Evolutionary conservation across 2,329 filamentous ascomycete species (phyloP).

Genomic region (Mycosphaerelloides madeirae): DNA sequence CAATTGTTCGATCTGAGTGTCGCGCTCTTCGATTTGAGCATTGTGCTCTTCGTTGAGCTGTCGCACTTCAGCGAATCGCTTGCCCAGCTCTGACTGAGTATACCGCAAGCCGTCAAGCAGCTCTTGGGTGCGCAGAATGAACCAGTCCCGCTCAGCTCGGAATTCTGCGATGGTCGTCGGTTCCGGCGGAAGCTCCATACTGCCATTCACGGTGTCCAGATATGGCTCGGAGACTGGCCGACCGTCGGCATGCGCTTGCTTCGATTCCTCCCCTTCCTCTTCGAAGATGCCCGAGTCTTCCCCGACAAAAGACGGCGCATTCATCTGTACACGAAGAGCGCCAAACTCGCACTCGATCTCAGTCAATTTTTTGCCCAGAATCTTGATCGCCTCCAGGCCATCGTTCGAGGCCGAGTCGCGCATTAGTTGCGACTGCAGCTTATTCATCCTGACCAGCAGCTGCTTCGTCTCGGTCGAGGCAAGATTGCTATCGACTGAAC

Average conservation of each 20-base stretch:
- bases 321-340: constrained; percentile 26
- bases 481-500: constrained; percentile 21
- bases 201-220: constrained; percentile 8
- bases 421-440: constrained; percentile 34
- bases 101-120: constrained; percentile 28
- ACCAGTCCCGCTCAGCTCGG: constrained; percentile 22
- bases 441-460: constrained; percentile 35
- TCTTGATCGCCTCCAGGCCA: constrained; percentile 18
- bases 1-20: constrained; percentile 29
- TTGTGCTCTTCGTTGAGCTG: constrained; percentile 29
- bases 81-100: constrained; percentile 29
- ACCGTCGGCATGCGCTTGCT: constrained; percentile 11
- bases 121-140: constrained; percentile 28
- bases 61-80: constrained; percentile 31
- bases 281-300: constrained; percentile 31
- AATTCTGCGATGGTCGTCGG: constrained; percentile 17
- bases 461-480: constrained; percentile 28
- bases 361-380: constrained; percentile 27
- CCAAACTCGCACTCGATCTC: constrained; percentile 31
- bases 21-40: constrained; percentile 28
- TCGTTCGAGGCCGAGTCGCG: constrained; percentile 22
- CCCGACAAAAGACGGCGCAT: constrained; percentile 15
- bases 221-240: constrained; percentile 11
- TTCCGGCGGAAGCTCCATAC: constrained; percentile 3
- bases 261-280: constrained; percentile 14